Percentiles rank a stretch among this genome's conserved stretches.
These are phyloP conservation scores for Thozetella sp. DNA, from an alignment of 495 filamentous ascomycete genomes.

Conservation along the genomic window DNA sequence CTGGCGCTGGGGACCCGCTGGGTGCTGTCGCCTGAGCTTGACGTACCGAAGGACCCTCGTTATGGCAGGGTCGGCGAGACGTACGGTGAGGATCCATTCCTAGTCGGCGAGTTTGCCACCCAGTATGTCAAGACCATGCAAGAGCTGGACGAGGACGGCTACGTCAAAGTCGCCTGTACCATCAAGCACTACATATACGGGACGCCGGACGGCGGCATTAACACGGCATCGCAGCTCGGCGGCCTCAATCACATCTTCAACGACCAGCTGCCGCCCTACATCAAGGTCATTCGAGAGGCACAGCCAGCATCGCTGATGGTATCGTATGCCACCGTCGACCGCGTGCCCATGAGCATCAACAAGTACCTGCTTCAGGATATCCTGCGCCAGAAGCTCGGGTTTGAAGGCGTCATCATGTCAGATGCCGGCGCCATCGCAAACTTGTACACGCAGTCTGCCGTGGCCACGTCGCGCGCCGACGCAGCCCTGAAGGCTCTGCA, in stretches of 20 bases:
- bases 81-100: conserved; percentile 19
- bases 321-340: conserved; percentile 14
- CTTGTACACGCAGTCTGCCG: conserved; percentile 4
- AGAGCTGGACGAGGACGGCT: conserved; percentile 17
- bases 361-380: conserved; percentile 47
- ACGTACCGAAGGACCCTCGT: conserved; percentile 14
- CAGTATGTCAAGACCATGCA: conserved; percentile 20
- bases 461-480: conserved; percentile 8
- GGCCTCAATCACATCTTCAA: conserved; percentile 19
- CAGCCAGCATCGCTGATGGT: conserved; percentile 10
- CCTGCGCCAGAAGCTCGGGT: conserved; percentile 32
- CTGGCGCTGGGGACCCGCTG: conserved; percentile 14
- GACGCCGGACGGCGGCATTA: conserved; percentile 13
- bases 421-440: conserved; percentile 14
- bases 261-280: conserved; percentile 11
- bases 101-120: conserved; percentile 12
- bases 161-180: conserved; percentile 15
- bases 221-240: conserved; percentile 13
- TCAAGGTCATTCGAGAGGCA: conserved; percentile 13
- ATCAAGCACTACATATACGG: conserved; percentile 21
- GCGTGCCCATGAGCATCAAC: conserved; percentile 31
- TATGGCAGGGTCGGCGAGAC: conserved; percentile 19
- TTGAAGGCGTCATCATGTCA: conserved; percentile 18
- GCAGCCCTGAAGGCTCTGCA: conserved; percentile 13
- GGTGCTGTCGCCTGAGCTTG: conserved; percentile 16